Base-by-base conservation (phyloP, 2,329 filamentous ascomycete genomes). In the Fusarium odoratissimum region DNA sequence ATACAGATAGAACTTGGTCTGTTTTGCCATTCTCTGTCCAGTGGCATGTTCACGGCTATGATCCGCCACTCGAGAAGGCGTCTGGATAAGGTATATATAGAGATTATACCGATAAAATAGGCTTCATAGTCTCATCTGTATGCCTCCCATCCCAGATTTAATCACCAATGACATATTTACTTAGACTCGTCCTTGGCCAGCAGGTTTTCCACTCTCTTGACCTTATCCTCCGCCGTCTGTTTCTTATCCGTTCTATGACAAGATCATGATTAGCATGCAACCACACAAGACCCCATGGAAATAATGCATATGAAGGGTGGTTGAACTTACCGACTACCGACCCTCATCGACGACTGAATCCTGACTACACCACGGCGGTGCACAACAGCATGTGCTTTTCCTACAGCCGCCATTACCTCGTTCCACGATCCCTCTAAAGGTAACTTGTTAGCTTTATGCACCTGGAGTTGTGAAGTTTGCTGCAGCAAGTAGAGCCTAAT, bases 301-400 rank as follows among this genome's bases (percentile, higher is more conserved):
- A 40, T 28, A 40, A 40, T 28, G 49, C 19, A n/a, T 28, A 17
- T 30, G 49, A 40, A 17, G 19, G 38, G 25, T 41, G 17, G 17
- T n/a, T 14, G 35, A 59, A 83, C 86, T 79, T 75, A 92, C 92
- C 92, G 90, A 33, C 92, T 92, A 2, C 95, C 95, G 46, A 95
- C 91, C 17, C 95, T 87, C 84, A 98, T 95, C 79, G 95, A 95
- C 33, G 91, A 93, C 85, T 98, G 95, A 44, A 98, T 93, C 60
- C 96, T 87, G 67, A 93, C 86, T 38, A 94, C 89, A n/a, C 94
- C 94, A 67, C 90, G 88, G 67, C 90, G 83, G 79, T 97, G 95
- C 28, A 97, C 89, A 51, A 94, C 85, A 0, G 88, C 88, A 83
- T 97, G 95, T 7, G 93, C 93, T 83, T 95, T 93, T n/a, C 95